Evolutionary conservation across 768 basidiomycete genomes (phyloP), one percentile per base, ranked within the genome.

Genomic region (Hericium rajendrae): DNA sequence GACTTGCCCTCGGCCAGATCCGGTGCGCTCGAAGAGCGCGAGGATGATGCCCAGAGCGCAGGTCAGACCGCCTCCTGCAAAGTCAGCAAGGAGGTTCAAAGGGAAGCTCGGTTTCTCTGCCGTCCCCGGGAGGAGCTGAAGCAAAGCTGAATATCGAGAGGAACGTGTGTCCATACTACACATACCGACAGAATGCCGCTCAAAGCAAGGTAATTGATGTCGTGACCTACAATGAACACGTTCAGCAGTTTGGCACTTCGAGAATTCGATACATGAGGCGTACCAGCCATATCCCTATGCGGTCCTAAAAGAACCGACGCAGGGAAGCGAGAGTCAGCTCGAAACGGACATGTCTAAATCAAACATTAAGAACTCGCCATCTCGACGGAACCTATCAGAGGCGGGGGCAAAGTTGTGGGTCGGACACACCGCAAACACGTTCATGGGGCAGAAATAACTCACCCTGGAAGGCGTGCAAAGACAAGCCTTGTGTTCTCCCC

Each of bases 201-300:
- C 38, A 88, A 73, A 15, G 90, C 89, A 12, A 91, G 76, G 66
- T 91, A 92, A 68, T 91, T 92, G 56, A 92, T 79, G 65, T 93
- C 90, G 65, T 93, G 90, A 16, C 90, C 90, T 83, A 48, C 18
- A 11, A 57, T 37, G 39, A 16, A 24, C 9, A 10, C 32, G 32
- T 32, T 32, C 32, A 32, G 8, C 20, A 26, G 26, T 13, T 51
- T 15, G 49, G 43, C 16, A 51, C 18, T n/a, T 43, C 46, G 53
- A 43, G 20, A n/a, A 8, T 5, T 40, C 15, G 22, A 43, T 11
- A 24, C 37, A n/a, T 43, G 20, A 59, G 32, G 64, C 75, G 28
- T 65, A 85, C 87, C 88, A 37, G 90, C 90, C 86, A 88, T 88
- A 62, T 84, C 75, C 63, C 81, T 83, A 60, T 87, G 78, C 0